Evolutionary conservation across 495 filamentous ascomycete genomes (phyloP).

Genomic region (Hypoxylon trugodes): DNA sequence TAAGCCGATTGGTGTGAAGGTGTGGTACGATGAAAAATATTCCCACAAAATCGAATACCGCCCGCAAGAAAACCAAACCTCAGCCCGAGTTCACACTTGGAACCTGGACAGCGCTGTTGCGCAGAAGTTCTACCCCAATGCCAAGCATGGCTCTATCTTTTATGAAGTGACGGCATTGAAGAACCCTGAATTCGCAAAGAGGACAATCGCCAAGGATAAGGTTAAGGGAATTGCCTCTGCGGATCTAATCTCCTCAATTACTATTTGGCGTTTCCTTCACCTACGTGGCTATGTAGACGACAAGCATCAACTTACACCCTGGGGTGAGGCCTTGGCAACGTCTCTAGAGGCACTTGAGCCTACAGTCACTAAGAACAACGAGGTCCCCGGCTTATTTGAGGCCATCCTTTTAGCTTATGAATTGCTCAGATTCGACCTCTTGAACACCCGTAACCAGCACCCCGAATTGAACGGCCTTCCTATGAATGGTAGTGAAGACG

Average conservation of each 20-base stretch:
- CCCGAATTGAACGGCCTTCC: constrained; percentile 60
- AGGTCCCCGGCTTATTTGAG: constrained; percentile 53
- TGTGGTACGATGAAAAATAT: constrained; percentile 84
- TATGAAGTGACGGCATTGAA: constrained; percentile 67
- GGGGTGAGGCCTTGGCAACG: constrained; percentile 80
- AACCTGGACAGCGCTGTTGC: constrained; percentile 67
- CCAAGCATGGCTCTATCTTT: constrained; percentile 63
- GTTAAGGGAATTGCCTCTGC: constrained; percentile 61
- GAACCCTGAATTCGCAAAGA: constrained; percentile 69
- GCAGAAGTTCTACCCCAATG: constrained; percentile 53
- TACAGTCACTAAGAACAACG: constrained; percentile 68
- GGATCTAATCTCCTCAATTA: constrained; percentile 78
- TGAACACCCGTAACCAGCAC: constrained; percentile 70
- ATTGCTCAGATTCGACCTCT: constrained; percentile 74
- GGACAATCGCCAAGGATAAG: constrained; percentile 65
- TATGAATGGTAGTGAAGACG: constrained; percentile 57
- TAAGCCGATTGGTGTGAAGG: constrained; percentile 75
- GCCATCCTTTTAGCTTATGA: constrained; percentile 76
- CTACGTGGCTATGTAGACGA: constrained; percentile 84
- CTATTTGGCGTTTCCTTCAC: constrained; percentile 87
- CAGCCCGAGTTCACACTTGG: constrained; percentile 73
- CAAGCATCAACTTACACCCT: constrained; percentile 80
- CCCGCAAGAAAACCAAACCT: constrained; percentile 64
- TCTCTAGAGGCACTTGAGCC: constrained; percentile 69
- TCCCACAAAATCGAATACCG: constrained; percentile 72